Conservation (phyloP, 495 filamentous ascomycete species). For the Aspergillus biplanus region DNA sequence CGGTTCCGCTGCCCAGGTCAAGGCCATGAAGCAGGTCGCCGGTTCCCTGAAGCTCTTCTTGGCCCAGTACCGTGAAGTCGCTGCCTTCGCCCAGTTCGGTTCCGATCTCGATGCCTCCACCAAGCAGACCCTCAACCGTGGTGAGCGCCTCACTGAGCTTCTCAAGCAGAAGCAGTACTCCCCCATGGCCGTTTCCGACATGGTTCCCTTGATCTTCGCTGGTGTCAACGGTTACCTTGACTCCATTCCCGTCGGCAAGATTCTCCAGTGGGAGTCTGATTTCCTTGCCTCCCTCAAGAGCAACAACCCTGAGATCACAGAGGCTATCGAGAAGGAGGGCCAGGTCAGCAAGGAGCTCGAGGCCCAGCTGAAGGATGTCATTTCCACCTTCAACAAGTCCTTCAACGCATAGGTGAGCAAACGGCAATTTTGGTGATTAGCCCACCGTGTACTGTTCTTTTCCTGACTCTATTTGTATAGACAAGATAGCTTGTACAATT, state of each 20-base stretch:
- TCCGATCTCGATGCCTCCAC: slow-evolving; percentile 98
- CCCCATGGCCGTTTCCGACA: slow-evolving; percentile 98
- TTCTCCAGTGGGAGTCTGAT: slow-evolving; percentile 90
- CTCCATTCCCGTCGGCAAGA: slow-evolving; percentile 80
- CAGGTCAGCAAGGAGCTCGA: slow-evolving; percentile 94
- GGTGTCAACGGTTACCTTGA: slow-evolving; percentile 98
- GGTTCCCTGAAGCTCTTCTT: slow-evolving; percentile 99
- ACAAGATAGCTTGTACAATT: slow-evolving; percentile 61
- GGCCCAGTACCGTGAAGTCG: slow-evolving; percentile 99
- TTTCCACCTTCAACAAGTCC: slow-evolving; percentile 87
- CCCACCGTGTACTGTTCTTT: slow-evolving; percentile 42
- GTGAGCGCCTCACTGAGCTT: slow-evolving; percentile 98
- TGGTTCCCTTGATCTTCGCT: slow-evolving; percentile 99
- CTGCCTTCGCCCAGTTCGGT: slow-evolving; percentile 99
- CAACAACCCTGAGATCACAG: slow-evolving; percentile 81
- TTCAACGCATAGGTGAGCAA: slow-evolving; percentile 66
- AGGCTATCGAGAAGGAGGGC: slow-evolving; percentile 94
- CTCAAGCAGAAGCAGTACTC: slow-evolving; percentile 99
- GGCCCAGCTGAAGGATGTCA: slow-evolving; percentile 79
- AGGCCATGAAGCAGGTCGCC: slow-evolving; percentile 99
- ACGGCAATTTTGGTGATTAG: slow-evolving; percentile 42
- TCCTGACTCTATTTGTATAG: slow-evolving; percentile 57
- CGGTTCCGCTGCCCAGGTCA: slow-evolving; percentile 98
- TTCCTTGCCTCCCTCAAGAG: slow-evolving; percentile 89
- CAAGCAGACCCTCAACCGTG: slow-evolving; percentile 98